phyloP scores from a whole-genome alignment of 2,329 filamentous ascomycete genomes.

The Penicillium digitatum region DNA sequence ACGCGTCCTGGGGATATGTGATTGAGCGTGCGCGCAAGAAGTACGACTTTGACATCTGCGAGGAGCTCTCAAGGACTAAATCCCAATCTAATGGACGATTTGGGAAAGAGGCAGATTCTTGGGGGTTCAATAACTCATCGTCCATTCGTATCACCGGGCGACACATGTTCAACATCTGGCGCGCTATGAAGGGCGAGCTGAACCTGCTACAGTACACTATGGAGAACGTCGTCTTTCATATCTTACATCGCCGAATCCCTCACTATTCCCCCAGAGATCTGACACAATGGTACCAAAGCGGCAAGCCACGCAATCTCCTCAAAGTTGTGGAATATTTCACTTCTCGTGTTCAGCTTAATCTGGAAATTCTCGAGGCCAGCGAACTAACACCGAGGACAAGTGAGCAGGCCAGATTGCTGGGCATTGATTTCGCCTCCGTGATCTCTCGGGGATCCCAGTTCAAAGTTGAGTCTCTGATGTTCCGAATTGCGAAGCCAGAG shows the following conservation, averaged over 20 bases:
- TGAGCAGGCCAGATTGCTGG: slow-evolving; percentile 87
- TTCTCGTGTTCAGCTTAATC: slow-evolving; percentile 69
- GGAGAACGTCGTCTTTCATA: slow-evolving; percentile 91
- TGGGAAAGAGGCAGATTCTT: slow-evolving; percentile 79
- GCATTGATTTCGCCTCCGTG: slow-evolving; percentile 95
- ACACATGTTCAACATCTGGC: slow-evolving; percentile 96
- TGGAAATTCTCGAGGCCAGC: slow-evolving; percentile 88
- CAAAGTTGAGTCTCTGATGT: slow-evolving; percentile 99
- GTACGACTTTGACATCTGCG: slow-evolving; percentile 85
- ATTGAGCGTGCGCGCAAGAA: slow-evolving; percentile 82
- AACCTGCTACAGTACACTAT: slow-evolving; percentile 91
- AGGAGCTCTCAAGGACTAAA: slow-evolving; percentile 87
- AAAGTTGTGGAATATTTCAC: slow-evolving; percentile 77
- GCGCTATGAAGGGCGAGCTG: slow-evolving; percentile 89
- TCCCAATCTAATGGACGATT: slow-evolving; percentile 76
- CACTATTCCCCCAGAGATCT: slow-evolving; percentile 78
- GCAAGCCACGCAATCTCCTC: slow-evolving; percentile 63
- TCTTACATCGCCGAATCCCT: slow-evolving; percentile 81
- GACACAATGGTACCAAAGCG: slow-evolving; percentile 74
- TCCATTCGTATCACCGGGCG: slow-evolving; percentile 88
- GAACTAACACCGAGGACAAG: slow-evolving; percentile 85
- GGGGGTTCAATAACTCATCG: slow-evolving; percentile 92
- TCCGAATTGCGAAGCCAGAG: slow-evolving; percentile 94
- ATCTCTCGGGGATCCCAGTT: slow-evolving; percentile 94
- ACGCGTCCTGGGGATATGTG: slow-evolving; percentile 89